A percentile compares a stretch with the other conserved stretches of the same genome.
phyloP scores from a whole-genome alignment of 1,284 basidiomycete genomes.

The Phellopilus nigrolimitatus region DNA sequence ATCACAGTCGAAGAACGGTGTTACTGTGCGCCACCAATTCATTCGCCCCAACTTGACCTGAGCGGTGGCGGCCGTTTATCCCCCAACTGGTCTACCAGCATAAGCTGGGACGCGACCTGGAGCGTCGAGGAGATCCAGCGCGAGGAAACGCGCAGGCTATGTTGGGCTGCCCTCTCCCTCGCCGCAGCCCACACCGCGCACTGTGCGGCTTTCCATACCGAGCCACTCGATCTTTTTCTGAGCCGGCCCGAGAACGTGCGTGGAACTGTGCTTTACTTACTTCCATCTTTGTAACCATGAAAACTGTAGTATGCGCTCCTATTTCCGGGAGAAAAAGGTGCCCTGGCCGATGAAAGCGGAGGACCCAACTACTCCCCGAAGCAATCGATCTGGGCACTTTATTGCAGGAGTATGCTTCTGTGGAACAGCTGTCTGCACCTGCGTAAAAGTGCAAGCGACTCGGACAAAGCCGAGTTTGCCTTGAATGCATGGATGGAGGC shows the following conservation, averaged over 20 bases:
- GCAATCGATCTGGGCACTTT: constrained; percentile 73
- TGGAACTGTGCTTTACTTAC: constrained; percentile 22
- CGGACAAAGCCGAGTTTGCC: constrained; percentile 54
- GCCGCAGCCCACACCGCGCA: constrained; percentile 61
- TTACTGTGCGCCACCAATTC: constrained; percentile 26
- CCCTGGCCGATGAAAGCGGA: constrained; percentile 35
- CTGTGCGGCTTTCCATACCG: constrained; percentile 57
- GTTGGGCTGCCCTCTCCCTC: constrained; percentile 65
- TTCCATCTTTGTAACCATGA: constrained; percentile 27
- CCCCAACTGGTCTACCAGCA: constrained; percentile 43
- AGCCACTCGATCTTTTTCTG: constrained; percentile 50
- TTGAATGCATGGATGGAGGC: constrained; percentile 59
- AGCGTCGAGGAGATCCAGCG: constrained; percentile 46
- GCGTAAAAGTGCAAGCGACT: constrained; percentile 38
- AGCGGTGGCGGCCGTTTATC: constrained; percentile 35
- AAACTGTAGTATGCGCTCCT: constrained; percentile 46
- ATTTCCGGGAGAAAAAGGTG: constrained; percentile 60
- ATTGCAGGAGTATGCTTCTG: constrained; percentile 72
- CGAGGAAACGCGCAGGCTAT: constrained; percentile 67
- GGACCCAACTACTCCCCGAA: constrained; percentile 45
- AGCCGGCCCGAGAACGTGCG: constrained; percentile 61
- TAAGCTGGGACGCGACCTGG: constrained; percentile 61
- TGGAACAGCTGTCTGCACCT: constrained; percentile 64
- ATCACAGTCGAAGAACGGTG: constrained; percentile 37
- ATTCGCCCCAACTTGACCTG: constrained; percentile 35